Evolutionary conservation across 2,329 filamentous ascomycete genomes (phyloP), one percentile per base, ranked within the genome.

Genomic region (Penicillium sp.): DNA sequence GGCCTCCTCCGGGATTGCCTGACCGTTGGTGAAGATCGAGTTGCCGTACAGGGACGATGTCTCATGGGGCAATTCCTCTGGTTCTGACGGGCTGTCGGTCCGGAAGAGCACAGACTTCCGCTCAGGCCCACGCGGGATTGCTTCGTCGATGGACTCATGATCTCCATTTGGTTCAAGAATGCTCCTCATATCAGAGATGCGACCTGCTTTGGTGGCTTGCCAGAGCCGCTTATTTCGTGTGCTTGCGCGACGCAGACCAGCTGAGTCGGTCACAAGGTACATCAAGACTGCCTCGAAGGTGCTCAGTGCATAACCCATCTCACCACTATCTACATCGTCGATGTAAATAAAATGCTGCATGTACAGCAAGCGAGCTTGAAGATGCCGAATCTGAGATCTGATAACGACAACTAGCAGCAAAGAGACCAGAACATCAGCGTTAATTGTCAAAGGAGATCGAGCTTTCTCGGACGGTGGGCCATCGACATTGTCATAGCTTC

Each of bases 271-370:
- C 8, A 89, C 86, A 2, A 99, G 85, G 73, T 99, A 98, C 1
- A 92, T 88, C 37, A 99, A 78, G 0, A 99, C 95, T 6, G 93
- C 95, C 76, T 99, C 95, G 62, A 98, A 92, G 0, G 95, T 99
- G 76, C 94, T 98, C 54, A 99, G 78, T 0, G 94, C 93, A 76
- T 99, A 99, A 8, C 95, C 95, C 82, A 96, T 89, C 78, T 99
- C 95, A 52, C 95, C 95, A 63, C 88, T 96, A 67, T 99, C 95
- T 8, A 99, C 93, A 77, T 99, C 95, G 69, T 98, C 95, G 54
- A 97, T 93, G 76, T 97, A 99, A 67, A 97, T 95, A 73, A 97
- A 99, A 71, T 96, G 92, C 46, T 94, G 90, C 84, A 98, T 97
- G 74, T 98, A 99, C n/a, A 90, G 83, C 51, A 99, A 80, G 22